Percentiles rank a stretch among this genome's conserved stretches.
Conservation (phyloP, 2,329 filamentous ascomycete genomes). For the Colletotrichum lindemuthianum region DNA sequence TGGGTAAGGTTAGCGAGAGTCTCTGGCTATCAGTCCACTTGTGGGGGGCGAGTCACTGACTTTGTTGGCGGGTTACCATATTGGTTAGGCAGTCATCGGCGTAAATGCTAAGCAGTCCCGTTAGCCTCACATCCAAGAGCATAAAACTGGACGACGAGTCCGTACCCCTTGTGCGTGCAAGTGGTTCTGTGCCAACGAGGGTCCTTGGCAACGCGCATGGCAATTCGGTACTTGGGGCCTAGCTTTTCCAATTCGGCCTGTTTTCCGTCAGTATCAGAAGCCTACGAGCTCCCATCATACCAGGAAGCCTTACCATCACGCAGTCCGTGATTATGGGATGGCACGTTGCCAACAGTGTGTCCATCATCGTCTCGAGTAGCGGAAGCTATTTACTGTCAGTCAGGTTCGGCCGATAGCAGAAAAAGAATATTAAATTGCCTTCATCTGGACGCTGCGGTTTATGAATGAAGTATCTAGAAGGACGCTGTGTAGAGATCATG, state of each 20-base stretch:
- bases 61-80: constrained; percentile 67
- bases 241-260: constrained; percentile 82
- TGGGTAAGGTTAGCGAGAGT: too few species aligned
- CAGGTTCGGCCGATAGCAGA: too few species aligned
- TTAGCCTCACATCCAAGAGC: background rate
- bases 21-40: too few species aligned
- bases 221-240: constrained; percentile 87
- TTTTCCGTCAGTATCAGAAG: background rate
- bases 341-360: constrained; percentile 91
- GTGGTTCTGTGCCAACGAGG: constrained; percentile 86
- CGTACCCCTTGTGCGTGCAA: constrained; percentile 84
- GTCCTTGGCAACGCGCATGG: constrained; percentile 86
- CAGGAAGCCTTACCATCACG: constrained; percentile 11
- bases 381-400: constrained; percentile 62
- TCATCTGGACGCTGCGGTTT: constrained; percentile 78
- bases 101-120: constrained; percentile 56
- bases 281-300: too few species aligned
- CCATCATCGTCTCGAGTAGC: constrained; percentile 89
- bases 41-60: too few species aligned
- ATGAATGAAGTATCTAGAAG: constrained; percentile 74
- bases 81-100: constrained; percentile 87
- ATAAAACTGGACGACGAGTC: too few species aligned
- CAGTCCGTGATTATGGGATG: constrained; percentile 85
- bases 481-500: constrained; percentile 48
- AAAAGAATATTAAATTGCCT: constrained; percentile 47